Base-by-base conservation (phyloP, 2,329 filamentous ascomycete genomes). In the Talaromyces sp. region DNA sequence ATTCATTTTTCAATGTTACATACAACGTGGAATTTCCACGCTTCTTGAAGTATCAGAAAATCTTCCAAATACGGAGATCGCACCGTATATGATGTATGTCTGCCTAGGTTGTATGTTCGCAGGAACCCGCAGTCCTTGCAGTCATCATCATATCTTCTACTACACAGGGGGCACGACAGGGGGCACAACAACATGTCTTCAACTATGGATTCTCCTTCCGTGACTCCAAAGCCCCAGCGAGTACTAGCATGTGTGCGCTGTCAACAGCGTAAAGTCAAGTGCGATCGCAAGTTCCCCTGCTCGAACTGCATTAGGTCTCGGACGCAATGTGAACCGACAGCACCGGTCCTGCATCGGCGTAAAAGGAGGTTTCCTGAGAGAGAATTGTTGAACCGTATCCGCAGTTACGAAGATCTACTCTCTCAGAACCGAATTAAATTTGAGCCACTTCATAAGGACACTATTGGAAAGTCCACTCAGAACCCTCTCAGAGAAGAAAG, bases 241-340 rank as follows among this genome's bases (percentile, higher is more conserved):
- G 60, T 66, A 2, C 62, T 71, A 13, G 67, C 83, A 41, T 93
- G 90, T 68, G 81, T 90, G 14, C 80, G 87, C 21, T 93, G 90
- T 69, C 89, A 92, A 70, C 88, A 89, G 71, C 85, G 88, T 63
- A 91, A 91, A 72, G 83, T 91, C 49, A 86, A 86, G 62, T 91
- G 89, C 73, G 86, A 91, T 73, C 88, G 88, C 73, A 84, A 82
- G 66, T 86, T 86, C 73, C 89, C 89, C 17, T 91, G 89, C 69
- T 79, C 82, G 67, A 88, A 88, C 73, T 91, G 89, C 69, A 77
- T 85, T 70, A 87, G 84, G 73, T 81, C 84, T 57, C 76, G 80
- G 24, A 82, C 82, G 32, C 83, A 89, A 65, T 91, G 86, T 64
- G 67, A 81, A 4, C 76, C 78, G 3, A 73, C 75, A 1, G 67